Conservation (phyloP, 805 yeast genomes). For the Lipomyces orientalis region DNA sequence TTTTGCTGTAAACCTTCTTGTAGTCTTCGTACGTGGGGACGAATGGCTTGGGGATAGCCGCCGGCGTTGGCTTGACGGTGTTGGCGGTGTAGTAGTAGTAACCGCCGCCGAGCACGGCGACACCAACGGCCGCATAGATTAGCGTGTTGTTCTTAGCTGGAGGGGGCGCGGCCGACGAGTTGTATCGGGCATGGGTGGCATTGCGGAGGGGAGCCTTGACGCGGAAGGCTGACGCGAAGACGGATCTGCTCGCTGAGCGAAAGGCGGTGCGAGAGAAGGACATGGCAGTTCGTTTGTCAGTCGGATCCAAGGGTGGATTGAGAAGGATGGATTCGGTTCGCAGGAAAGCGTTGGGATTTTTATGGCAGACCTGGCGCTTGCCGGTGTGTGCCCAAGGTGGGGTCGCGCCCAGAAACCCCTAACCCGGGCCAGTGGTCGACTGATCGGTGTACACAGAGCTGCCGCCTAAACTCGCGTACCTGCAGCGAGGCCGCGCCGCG, state of each 20-base stretch:
- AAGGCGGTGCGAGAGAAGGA: constrained; percentile 17
- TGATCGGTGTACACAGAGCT: too few species aligned
- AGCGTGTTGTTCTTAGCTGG: constrained; percentile 19
- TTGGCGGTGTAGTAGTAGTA: constrained; percentile 45
- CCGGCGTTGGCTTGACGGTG: constrained; percentile 41
- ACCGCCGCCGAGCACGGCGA: constrained; percentile 41
- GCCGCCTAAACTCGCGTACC: too few species aligned
- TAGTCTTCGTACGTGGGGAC: constrained; percentile 57
- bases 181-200: constrained; percentile 19
- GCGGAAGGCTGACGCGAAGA: constrained; percentile 14
- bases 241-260: constrained; percentile 15
- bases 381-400: background rate
- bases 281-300: constrained; percentile 7
- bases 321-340: background rate
- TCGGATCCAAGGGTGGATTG: background rate
- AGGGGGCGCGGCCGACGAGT: constrained; percentile 11
- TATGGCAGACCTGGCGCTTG: background rate
- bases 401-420: too few species aligned
- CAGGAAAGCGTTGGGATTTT: background rate
- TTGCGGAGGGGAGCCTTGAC: constrained; percentile 1
- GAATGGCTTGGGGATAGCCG: constrained; percentile 43
- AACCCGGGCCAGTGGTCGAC: too few species aligned
- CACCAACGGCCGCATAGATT: constrained; percentile 16
- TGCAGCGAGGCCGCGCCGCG: too few species aligned
- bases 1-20: constrained; percentile 61